A percentile compares a stretch with the other conserved stretches of the same genome.
phyloP scores from a whole-genome alignment of 78 protist genomes.

The Speleostelium caveatum region DNA sequence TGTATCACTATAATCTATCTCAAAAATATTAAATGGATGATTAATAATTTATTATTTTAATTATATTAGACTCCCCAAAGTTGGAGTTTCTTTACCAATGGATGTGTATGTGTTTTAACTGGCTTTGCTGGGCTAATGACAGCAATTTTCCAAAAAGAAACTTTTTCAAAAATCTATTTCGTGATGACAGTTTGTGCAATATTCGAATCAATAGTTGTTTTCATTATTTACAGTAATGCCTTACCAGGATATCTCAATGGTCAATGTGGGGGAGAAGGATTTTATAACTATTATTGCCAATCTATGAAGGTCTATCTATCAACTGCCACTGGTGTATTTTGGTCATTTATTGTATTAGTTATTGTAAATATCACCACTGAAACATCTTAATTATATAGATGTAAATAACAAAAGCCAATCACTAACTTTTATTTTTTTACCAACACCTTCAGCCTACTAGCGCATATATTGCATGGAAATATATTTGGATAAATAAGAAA shows the following conservation, averaged over 20 bases:
- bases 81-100: constrained; percentile 50
- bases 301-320: constrained; percentile 24
- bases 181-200: constrained; percentile 4
- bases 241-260: constrained; percentile 7
- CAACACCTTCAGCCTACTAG: background rate
- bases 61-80: constrained; percentile 1
- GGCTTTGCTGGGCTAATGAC: constrained; percentile 21
- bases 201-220: constrained; percentile 22
- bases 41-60: too few species aligned
- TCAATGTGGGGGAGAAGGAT: constrained; percentile 17
- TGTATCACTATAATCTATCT: too few species aligned
- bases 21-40: too few species aligned
- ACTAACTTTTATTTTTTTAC: background rate
- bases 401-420: too few species aligned
- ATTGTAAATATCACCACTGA: background rate
- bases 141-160: background rate
- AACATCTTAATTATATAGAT: background rate
- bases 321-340: constrained; percentile 18
- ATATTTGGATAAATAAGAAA: background rate
- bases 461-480: background rate
- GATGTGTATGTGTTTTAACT: constrained; percentile 19
- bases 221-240: constrained; percentile 14
- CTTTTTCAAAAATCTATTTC: constrained; percentile 6
- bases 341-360: constrained; percentile 26
- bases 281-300: constrained; percentile 28